These are phyloP conservation scores for Phytophthora melonis DNA, from an alignment of 352 stramenopile species.

Conservation along the genomic window DNA sequence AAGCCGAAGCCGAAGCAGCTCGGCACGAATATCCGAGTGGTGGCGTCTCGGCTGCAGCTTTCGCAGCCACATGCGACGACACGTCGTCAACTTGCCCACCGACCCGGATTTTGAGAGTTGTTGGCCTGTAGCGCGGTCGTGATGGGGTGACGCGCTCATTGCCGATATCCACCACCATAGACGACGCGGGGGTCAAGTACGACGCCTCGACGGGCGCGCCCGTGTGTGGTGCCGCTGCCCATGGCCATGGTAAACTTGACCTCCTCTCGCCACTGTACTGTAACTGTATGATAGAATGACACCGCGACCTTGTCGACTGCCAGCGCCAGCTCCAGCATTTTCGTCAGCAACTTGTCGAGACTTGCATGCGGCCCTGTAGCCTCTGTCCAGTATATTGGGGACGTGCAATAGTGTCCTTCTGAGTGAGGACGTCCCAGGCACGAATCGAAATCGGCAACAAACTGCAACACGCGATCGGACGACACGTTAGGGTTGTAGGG, in stretches of 20 bases:
- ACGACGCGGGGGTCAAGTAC: constrained; percentile 35
- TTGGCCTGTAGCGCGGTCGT: constrained; percentile 16
- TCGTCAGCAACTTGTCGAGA: no score
- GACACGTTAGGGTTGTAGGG: constrained; percentile 20
- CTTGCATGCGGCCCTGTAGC: no score
- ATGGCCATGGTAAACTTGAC: neutral
- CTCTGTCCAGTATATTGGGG: no score
- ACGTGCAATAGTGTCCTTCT: neutral
- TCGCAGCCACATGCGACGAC: constrained; percentile 4
- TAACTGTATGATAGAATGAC: neutral
- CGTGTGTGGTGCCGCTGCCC: neutral
- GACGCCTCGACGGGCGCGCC: constrained; percentile 18
- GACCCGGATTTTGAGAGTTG: constrained; percentile 26
- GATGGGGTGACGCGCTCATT: neutral
- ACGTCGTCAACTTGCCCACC: constrained; percentile 9
- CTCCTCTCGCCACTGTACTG: neutral
- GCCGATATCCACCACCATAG: constrained; percentile 13
- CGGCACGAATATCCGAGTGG: constrained; percentile 15
- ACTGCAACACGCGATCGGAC: constrained; percentile 42
- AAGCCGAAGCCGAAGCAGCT: neutral
- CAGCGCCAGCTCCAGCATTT: neutral
- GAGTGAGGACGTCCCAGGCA: no score
- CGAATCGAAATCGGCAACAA: no score
- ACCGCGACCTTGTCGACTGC: neutral
- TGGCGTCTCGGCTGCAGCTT: neutral